Base-by-base conservation (phyloP, 1,284 basidiomycete species). In the Taiwanofungus camphoratus region DNA sequence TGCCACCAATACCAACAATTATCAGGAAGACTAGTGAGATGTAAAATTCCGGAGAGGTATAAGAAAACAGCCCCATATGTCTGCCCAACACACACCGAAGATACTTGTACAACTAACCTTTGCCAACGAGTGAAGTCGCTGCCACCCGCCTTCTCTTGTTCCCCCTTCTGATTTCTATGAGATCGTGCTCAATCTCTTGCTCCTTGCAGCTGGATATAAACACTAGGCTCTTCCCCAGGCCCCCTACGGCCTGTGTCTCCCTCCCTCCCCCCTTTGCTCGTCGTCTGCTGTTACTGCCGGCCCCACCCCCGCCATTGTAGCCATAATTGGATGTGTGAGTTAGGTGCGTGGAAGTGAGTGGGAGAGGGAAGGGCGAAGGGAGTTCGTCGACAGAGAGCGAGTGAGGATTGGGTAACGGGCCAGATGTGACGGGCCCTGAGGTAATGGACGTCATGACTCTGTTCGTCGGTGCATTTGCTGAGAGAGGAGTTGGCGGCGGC, bases 351-450 rank as follows among this genome's bases (percentile, higher is more conserved):
- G 59, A 55, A 3, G 82, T 84, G 16, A 90, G 73, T 3, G 87
- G 77, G 12, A 90, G 69, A 0, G 87, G 83, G 67, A 88, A 90
- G 3, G 84, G 83, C 0, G 87, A 88, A 1, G 85, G 82, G 21
- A 90, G 73, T 56, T 90, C 87, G 52, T 90, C 87, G 31, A 89
- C 80, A 3, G 81, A 74, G 35, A 89, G 76, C 1, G 86, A 88
- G 56, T 87, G 82, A 3, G 86, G 87, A 56, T 87, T 88, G 13
- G 76, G 72, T 56, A 87, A 73, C 0, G 80, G 79, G 0, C 80
- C 82, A 2, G 77, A 70, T 1, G 79, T 79, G 45, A 84, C 74
- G 5, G 79, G 74, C 3, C 78, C 65, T 19, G 54, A 64, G 48
- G 63, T 62, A 39, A 70, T 71, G 36, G 54, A 63, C 49, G 56